phyloP scores from a whole-genome alignment of 1,139 yeast species.

The Taiozyma sp. region DNA sequence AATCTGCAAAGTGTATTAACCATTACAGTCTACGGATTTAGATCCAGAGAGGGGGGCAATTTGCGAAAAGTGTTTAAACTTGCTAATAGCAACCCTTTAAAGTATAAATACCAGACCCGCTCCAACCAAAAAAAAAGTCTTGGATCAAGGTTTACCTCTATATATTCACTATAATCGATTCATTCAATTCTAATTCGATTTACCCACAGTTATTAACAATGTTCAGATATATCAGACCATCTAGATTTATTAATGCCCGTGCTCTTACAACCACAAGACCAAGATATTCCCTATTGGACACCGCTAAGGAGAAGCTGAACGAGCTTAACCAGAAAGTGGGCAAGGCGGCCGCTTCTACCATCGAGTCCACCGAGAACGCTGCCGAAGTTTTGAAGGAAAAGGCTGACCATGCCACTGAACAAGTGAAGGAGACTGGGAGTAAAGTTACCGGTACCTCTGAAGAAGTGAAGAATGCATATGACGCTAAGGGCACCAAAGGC shows the following conservation, averaged over 20 bases:
- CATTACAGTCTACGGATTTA: neutral
- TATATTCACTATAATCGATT: neutral
- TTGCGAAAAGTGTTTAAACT: neutral
- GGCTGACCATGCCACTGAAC: constrained; percentile 5
- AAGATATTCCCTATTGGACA: constrained; percentile 18
- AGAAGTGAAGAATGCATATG: neutral
- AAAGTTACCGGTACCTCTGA: neutral
- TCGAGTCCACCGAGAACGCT: constrained; percentile 24
- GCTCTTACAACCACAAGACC: constrained; percentile 3
- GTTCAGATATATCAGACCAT: constrained; percentile 1
- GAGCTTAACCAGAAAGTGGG: constrained; percentile 27
- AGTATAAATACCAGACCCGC: neutral
- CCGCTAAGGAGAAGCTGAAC: constrained; percentile 26
- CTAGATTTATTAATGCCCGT: neutral
- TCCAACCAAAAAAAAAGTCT: neutral
- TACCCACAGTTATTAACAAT: neutral
- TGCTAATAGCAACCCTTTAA: constrained; percentile 1
- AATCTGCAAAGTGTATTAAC: neutral
- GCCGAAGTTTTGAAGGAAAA: constrained; percentile 14
- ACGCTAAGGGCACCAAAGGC: constrained; percentile 7
- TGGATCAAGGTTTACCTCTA: too few species aligned
- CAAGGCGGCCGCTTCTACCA: constrained; percentile 23
- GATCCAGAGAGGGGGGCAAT: too few species aligned
- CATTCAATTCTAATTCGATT: neutral
- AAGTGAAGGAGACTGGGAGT: constrained; percentile 1